Evolutionary conservation across 2,329 filamentous ascomycete genomes (phyloP).

Genomic region (Colletotrichum orbiculare): DNA sequence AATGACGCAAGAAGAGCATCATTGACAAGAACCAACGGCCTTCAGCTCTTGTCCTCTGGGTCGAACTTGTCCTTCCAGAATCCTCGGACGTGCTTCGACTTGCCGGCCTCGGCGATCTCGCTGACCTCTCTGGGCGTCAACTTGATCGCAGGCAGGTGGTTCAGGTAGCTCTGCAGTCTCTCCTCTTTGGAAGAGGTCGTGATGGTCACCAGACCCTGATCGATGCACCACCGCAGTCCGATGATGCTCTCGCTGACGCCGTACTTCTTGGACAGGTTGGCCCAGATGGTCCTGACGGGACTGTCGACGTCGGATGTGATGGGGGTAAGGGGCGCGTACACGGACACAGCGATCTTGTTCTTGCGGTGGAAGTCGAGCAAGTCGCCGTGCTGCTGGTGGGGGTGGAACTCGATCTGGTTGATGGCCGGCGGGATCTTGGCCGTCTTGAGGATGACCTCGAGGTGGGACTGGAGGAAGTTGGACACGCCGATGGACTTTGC

Average conservation of each 20-base stretch:
- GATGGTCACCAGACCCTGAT: constrained; percentile 67
- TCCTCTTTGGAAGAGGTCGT: constrained; percentile 71
- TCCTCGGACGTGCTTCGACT: constrained; percentile 69
- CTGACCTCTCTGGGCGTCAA: constrained; percentile 69
- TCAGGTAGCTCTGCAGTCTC: constrained; percentile 65
- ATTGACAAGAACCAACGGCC: too few species aligned
- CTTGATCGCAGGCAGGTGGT: constrained; percentile 64
- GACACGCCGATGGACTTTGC: constrained; percentile 80
- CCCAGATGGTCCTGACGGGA: constrained; percentile 63
- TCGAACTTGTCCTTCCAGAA: constrained; percentile 68
- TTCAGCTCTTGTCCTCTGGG: constrained; percentile 60
- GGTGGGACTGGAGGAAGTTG: constrained; percentile 72
- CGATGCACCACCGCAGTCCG: constrained; percentile 69
- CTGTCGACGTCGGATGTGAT: constrained; percentile 61
- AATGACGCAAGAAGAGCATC: not conserved
- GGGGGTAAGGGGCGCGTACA: constrained; percentile 67
- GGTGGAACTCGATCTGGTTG: constrained; percentile 87
- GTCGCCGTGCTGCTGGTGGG: constrained; percentile 75
- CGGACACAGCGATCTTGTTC: constrained; percentile 66
- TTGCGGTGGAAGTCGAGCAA: constrained; percentile 68
- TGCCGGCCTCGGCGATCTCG: constrained; percentile 65
- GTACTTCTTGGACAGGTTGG: constrained; percentile 66
- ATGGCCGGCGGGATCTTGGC: constrained; percentile 73
- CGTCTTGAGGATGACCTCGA: constrained; percentile 67
- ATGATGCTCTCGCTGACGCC: constrained; percentile 66